These are phyloP conservation scores for Pseudogymnoascus sp. DNA, from an alignment of 2,329 filamentous ascomycete species.

Conservation along the genomic window DNA sequence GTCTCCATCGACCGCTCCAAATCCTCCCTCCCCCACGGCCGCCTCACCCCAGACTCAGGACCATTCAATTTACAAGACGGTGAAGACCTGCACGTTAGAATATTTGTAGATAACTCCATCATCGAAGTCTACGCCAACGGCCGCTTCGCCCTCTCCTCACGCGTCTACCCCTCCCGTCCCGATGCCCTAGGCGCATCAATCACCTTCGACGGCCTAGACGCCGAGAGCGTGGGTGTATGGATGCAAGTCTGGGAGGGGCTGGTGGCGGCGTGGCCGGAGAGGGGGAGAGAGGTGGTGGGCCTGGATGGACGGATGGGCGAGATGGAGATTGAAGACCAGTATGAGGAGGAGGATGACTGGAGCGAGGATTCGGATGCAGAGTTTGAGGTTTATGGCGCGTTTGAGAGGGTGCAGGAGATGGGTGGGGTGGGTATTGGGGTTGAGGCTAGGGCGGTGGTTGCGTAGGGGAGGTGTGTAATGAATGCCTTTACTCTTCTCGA, in stretches of 20 bases:
- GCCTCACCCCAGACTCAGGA: slow-evolving; percentile 11
- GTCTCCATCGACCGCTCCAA: slow-evolving; percentile 16
- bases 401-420: background rate
- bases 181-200: slow-evolving; percentile 13
- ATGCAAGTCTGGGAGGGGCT: slow-evolving; percentile 18
- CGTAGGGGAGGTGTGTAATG: background rate
- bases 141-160: slow-evolving; percentile 18
- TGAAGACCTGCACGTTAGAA: slow-evolving; percentile 15
- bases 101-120: slow-evolving; percentile 20
- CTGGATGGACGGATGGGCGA: background rate
- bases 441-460: background rate
- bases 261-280: slow-evolving; percentile 13
- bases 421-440: background rate
- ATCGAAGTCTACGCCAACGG: slow-evolving; percentile 21
- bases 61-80: slow-evolving; percentile 14
- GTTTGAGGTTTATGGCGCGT: background rate
- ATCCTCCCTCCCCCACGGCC: slow-evolving; percentile 12
- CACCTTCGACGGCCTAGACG: slow-evolving; percentile 17
- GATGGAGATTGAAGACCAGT: background rate
- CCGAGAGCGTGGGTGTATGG: slow-evolving; percentile 7
- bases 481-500: no score
- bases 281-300: background rate
- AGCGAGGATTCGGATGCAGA: background rate
- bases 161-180: slow-evolving; percentile 18
- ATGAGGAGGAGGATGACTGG: background rate